Evolutionary conservation across 345 rosid genomes (phyloP).

Genomic region (Sonneratia alba): DNA sequence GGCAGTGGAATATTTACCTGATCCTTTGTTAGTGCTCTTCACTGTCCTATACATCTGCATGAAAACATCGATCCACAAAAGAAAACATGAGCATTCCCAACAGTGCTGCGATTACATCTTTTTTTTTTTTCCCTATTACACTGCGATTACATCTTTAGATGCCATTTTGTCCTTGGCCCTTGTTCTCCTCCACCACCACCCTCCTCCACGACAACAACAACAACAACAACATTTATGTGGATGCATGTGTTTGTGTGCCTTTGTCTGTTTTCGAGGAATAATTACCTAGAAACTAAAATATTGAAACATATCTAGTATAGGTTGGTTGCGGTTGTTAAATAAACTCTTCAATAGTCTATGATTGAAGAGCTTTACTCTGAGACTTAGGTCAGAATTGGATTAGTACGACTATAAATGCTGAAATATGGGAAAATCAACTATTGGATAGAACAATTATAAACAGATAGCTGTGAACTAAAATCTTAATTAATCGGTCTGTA

Average conservation of each 20-base stretch:
- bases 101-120: conserved; percentile 22
- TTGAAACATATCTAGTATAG: too few species aligned
- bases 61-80: conserved; percentile 21
- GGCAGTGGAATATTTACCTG: conserved; percentile 28
- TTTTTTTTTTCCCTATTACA: too few species aligned
- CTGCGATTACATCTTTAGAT: conserved; percentile 16
- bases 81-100: conserved; percentile 16
- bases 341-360: too few species aligned
- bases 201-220: conserved; percentile 11
- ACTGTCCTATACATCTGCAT: conserved; percentile 99
- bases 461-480: too few species aligned
- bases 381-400: too few species aligned
- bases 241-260: neutral
- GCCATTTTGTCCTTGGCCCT: conserved; percentile 41
- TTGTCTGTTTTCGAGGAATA: neutral
- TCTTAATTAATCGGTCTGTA: too few species aligned
- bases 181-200: conserved; percentile 16
- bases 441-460: too few species aligned
- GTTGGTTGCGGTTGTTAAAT: too few species aligned
- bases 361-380: too few species aligned
- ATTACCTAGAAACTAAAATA: too few species aligned
- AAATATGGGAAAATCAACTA: too few species aligned
- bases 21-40: conserved; percentile 81
- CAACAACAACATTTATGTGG: conserved; percentile 10
- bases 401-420: too few species aligned